These are phyloP conservation scores for Ceratobasidium sp. DNA, from an alignment of 1,284 basidiomycete species.

Conservation along the genomic window DNA sequence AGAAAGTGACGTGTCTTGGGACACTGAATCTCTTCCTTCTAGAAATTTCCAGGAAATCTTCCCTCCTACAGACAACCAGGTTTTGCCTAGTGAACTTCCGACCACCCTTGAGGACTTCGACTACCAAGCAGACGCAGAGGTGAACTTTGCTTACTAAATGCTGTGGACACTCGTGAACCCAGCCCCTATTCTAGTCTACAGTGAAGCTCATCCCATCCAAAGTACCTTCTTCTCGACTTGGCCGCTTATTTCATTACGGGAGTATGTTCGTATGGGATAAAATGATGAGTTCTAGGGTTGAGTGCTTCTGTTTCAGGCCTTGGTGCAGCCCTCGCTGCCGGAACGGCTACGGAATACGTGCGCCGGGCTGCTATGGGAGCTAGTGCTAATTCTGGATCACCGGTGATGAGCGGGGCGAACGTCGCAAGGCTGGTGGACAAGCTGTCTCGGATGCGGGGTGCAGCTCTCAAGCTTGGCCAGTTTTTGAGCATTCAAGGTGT, in stretches of 20 bases:
- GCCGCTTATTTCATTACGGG: slow-evolving; percentile 92
- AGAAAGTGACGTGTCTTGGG: neutral
- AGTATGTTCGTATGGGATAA: slow-evolving; percentile 63
- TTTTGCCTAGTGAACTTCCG: neutral
- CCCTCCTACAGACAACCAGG: neutral
- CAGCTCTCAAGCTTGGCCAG: slow-evolving; percentile 96
- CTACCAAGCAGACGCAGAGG: slow-evolving; percentile 26
- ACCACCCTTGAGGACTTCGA: neutral
- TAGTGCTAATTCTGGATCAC: slow-evolving; percentile 48
- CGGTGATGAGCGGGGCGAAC: slow-evolving; percentile 92
- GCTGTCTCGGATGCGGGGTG: slow-evolving; percentile 94
- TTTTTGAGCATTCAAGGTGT: slow-evolving; percentile 97
- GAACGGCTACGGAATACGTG: slow-evolving; percentile 62
- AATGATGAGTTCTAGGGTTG: neutral
- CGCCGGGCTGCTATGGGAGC: slow-evolving; percentile 56
- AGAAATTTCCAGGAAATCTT: neutral
- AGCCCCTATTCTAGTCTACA: slow-evolving; percentile 45
- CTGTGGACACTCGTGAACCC: neutral
- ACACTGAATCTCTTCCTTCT: neutral
- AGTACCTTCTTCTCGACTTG: slow-evolving; percentile 89
- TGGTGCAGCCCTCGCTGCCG: slow-evolving; percentile 63
- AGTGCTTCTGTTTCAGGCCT: slow-evolving; percentile 64
- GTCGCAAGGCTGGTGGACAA: slow-evolving; percentile 92
- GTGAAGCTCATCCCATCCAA: slow-evolving; percentile 80
- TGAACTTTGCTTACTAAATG: neutral